Percentiles rank a stretch among this genome's conserved stretches.
Conservation (phyloP, 306 rosid genomes). For the Pachyrhizus erosus region DNA sequence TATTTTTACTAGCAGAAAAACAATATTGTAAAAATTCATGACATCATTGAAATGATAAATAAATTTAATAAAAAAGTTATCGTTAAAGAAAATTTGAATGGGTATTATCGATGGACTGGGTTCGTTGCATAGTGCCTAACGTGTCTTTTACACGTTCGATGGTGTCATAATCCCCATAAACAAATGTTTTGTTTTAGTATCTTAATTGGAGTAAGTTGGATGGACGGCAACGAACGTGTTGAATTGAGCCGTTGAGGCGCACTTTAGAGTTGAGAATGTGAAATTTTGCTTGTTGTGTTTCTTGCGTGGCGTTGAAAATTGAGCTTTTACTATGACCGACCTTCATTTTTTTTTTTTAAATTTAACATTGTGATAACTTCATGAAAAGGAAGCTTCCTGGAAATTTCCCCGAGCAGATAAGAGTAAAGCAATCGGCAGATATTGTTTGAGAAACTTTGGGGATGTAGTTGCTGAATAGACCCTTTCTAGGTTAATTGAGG, state of each 20-base stretch:
- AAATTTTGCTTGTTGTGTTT: neutral
- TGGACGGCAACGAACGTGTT: neutral
- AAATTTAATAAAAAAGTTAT: no score
- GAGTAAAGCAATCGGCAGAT: slow-evolving; percentile 46
- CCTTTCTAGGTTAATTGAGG: no score
- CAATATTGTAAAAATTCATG: neutral
- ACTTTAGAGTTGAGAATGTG: neutral
- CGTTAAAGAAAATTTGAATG: no score
- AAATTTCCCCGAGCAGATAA: neutral
- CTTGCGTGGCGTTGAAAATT: neutral
- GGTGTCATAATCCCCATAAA: neutral
- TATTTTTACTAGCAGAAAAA: neutral
- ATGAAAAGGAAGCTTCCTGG: neutral
- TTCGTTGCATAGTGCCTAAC: neutral
- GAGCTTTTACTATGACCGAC: no score
- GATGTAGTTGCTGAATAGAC: no score
- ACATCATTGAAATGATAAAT: no score
- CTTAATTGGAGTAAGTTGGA: neutral
- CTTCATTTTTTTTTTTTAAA: neutral
- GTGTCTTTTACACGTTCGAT: neutral
- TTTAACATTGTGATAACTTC: neutral
- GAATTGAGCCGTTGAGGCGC: neutral
- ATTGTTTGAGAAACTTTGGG: no score
- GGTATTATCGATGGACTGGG: neutral
- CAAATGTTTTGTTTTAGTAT: neutral